A percentile compares a stretch with the other conserved stretches of the same genome.
These are phyloP conservation scores for Mucor saturninus DNA, from an alignment of 371 early-diverging fungal genomes.

Conservation along the genomic window DNA sequence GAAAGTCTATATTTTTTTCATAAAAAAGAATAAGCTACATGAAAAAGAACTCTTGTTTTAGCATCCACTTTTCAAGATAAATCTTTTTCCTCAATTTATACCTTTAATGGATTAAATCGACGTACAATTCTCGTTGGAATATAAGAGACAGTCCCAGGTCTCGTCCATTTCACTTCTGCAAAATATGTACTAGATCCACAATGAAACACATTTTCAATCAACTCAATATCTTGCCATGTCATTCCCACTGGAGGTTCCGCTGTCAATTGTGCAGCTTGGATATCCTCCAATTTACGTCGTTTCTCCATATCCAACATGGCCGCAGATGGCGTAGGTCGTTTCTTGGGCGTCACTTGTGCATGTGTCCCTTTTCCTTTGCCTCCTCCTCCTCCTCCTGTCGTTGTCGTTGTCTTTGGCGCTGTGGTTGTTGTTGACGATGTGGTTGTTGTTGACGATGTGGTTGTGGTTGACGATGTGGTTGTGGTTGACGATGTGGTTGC, in stretches of 20 bases:
- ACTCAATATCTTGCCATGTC: conserved; percentile 22
- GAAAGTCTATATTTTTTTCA: conserved; percentile 12
- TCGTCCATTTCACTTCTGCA: conserved; percentile 29
- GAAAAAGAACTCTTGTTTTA: not conserved
- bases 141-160: conserved; percentile 6
- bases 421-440: no score
- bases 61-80: no score
- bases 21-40: conserved; percentile 20
- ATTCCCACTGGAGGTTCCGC: conserved; percentile 20
- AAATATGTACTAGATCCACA: conserved; percentile 8
- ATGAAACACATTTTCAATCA: conserved; percentile 20
- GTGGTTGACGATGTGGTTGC: no score
- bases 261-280: conserved; percentile 4
- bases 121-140: conserved; percentile 25
- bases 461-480: no score
- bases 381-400: no score
- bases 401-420: no score
- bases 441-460: not conserved
- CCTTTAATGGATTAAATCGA: conserved; percentile 15
- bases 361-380: no score
- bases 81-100: not conserved
- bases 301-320: not conserved
- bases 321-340: not conserved
- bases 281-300: conserved; percentile 3
- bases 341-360: not conserved